Evolutionary conservation across 495 filamentous ascomycete genomes (phyloP).

Genomic region (Glutinoglossum americanum): DNA sequence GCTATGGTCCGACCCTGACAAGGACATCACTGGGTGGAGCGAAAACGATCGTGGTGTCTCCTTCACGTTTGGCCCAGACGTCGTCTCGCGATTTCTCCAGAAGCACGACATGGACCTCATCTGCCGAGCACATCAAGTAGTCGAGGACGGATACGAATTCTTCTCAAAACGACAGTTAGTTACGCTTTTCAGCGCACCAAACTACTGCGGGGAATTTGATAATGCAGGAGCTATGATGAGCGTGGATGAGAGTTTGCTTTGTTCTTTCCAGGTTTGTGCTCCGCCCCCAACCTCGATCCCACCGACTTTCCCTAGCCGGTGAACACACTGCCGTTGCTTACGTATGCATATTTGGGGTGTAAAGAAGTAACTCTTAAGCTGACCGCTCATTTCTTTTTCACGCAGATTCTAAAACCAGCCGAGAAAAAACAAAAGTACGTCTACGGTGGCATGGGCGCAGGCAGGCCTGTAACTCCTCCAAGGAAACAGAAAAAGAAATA

Average conservation of each 20-base stretch:
- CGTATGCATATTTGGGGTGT: background rate
- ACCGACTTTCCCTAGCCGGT: background rate
- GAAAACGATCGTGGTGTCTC: constrained; percentile 97
- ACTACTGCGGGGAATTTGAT: constrained; percentile 99
- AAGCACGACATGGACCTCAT: constrained; percentile 99
- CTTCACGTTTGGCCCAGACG: constrained; percentile 98
- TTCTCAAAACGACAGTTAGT: constrained; percentile 97
- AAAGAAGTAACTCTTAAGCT: background rate
- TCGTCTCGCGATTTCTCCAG: constrained; percentile 93
- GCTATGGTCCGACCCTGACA: constrained; percentile 96
- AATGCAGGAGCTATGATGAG: constrained; percentile 99
- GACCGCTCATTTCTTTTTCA: background rate
- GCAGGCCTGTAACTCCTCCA: constrained; percentile 74
- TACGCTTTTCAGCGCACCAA: constrained; percentile 92
- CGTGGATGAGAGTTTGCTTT: constrained; percentile 95
- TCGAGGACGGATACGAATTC: constrained; percentile 98
- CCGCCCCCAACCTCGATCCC: background rate
- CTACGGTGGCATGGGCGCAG: constrained; percentile 68
- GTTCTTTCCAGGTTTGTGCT: constrained; percentile 84
- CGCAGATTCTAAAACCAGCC: constrained; percentile 91
- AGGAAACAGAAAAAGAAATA: constrained; percentile 79
- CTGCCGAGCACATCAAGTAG: constrained; percentile 95
- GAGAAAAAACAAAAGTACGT: constrained; percentile 99
- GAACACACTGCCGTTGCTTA: background rate
- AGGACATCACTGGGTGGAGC: constrained; percentile 99